Evolutionary conservation across 1,139 yeast species (phyloP).

Genomic region (Suhomyces panamericanus): DNA sequence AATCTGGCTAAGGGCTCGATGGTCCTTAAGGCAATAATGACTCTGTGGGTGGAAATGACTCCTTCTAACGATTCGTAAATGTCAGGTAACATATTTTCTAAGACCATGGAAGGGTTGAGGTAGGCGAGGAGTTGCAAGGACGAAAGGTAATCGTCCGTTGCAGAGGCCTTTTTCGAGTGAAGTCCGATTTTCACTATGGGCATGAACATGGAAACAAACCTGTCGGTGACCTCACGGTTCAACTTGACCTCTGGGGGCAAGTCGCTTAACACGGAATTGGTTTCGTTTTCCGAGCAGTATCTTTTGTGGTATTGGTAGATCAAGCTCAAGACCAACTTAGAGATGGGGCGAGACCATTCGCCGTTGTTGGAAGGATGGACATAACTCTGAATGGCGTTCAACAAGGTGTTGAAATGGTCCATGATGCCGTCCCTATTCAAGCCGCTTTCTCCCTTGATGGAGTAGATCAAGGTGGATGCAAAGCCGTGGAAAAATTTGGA

Average conservation of each 20-base stretch:
- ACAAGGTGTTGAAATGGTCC: conserved; percentile 52
- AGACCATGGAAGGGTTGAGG: conserved; percentile 58
- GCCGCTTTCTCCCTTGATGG: conserved; percentile 55
- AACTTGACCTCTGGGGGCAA: conserved; percentile 51
- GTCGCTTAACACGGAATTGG: conserved; percentile 39
- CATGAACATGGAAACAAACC: conserved; percentile 56
- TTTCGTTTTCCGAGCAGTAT: conserved; percentile 46
- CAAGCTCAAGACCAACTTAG: conserved; percentile 60
- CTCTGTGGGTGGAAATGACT: conserved; percentile 80
- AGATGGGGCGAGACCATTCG: conserved; percentile 73
- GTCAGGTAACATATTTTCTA: conserved; percentile 69
- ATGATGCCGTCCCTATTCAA: conserved; percentile 49
- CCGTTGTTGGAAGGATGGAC: conserved; percentile 92
- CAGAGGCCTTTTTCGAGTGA: conserved; percentile 67
- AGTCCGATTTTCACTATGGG: conserved; percentile 71
- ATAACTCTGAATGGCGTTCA: conserved; percentile 77
- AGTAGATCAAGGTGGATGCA: conserved; percentile 63
- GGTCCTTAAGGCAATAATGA: conserved; percentile 69
- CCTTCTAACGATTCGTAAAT: conserved; percentile 82
- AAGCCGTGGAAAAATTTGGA: conserved; percentile 56
- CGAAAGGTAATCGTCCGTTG: conserved; percentile 60
- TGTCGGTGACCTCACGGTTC: conserved; percentile 40
- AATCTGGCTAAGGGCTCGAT: conserved; percentile 67
- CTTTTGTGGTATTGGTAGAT: conserved; percentile 62
- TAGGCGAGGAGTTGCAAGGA: conserved; percentile 66